Base-by-base conservation (phyloP, 1,139 yeast species). In the Meyerozyma smithsonii region DNA sequence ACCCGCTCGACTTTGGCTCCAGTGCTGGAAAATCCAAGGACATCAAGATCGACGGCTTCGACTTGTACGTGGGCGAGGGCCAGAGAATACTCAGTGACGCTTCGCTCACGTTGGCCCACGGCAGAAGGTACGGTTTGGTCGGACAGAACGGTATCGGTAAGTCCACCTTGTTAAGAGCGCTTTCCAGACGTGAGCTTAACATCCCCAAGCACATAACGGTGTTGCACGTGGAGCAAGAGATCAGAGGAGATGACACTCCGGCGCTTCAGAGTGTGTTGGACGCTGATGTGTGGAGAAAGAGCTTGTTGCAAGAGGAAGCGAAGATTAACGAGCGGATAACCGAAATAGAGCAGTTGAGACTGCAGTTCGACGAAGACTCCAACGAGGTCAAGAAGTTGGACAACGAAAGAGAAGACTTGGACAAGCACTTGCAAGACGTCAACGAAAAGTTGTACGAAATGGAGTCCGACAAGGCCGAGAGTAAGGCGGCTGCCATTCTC, bases 101-200 rank as follows among this genome's bases (percentile, higher is more conserved):
- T 17, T 77, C 90, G 17, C 74, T 92, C 48, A 83, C 96, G 1
- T 74, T 92, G 50, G 83, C 96, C 26, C 83, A 84, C 58, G 98
- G 98, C 41, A 88, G 88, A 64, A 78, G 98, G 61, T 92, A 92
- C 52, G 99, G 98, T 79, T 71, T 92, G 43, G 96, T 92, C 36
- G 99, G 99, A 64, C 95, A 90, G 59, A 92, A 92, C 68, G 99
- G 99, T 89, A 89, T 94, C 54, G 99, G 99, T 82, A 92, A 92
- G 61, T 90, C 97, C 33, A 92, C 98, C 0, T 69, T 92, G 42
- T 72, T 92, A 55, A 76, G 88, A 52, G 99, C 99, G 0, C 70
- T 92, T 40, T 84, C 97, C 0, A 79, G 95, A 61, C 84, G 99
- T 76, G 98, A 92, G 60, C 72, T 92, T 50, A 81, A 88, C 43